Evolutionary conservation across 2,329 filamentous ascomycete genomes (phyloP).

Genomic region (Venturia asperata): DNA sequence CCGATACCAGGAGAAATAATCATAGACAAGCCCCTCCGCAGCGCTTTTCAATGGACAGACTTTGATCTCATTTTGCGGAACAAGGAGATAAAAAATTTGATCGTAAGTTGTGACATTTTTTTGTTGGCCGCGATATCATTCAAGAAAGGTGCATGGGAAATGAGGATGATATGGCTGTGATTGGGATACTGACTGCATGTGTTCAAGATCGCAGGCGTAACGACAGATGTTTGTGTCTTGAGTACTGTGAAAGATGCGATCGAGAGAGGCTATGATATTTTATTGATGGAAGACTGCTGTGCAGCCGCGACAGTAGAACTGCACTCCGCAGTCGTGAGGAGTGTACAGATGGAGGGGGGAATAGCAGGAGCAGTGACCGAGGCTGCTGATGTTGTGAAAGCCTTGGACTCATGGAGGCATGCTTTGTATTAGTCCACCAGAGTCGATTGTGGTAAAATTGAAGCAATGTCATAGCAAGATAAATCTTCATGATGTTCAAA

Average conservation of each 20-base stretch:
- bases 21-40: slow-evolving; percentile 53
- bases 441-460: background rate
- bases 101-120: slow-evolving; percentile 25
- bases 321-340: slow-evolving; percentile 37
- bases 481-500: background rate
- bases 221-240: slow-evolving; percentile 50
- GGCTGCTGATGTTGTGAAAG: slow-evolving; percentile 20
- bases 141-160: too few species aligned
- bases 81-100: slow-evolving; percentile 46
- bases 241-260: slow-evolving; percentile 51
- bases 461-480: background rate
- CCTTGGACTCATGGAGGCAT: background rate
- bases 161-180: too few species aligned
- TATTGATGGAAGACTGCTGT: slow-evolving; percentile 45
- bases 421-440: background rate
- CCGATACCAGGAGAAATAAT: slow-evolving; percentile 47
- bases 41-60: slow-evolving; percentile 53
- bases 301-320: slow-evolving; percentile 37
- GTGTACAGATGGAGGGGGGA: slow-evolving; percentile 38
- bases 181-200: background rate
- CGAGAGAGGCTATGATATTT: slow-evolving; percentile 49
- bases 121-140: too few species aligned
- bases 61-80: slow-evolving; percentile 46
- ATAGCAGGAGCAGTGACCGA: slow-evolving; percentile 26
- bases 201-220: slow-evolving; percentile 42